A percentile compares a stretch with the other conserved stretches of the same genome.
phyloP scores from a whole-genome alignment of 1,284 basidiomycete species.

The Golubevia pallescens region DNA sequence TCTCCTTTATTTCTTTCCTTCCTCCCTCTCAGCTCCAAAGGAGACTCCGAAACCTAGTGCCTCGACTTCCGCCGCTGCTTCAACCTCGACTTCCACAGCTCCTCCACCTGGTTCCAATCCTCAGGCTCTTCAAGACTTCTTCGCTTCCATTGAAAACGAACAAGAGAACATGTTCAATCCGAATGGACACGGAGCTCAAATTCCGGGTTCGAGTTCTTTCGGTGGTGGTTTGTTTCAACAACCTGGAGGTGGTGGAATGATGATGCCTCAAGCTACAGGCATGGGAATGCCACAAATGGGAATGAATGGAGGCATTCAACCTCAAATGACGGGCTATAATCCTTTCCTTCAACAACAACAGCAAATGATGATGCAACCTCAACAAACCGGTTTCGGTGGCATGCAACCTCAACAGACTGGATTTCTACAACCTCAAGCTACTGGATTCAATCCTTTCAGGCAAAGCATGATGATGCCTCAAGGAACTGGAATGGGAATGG shows the following conservation, averaged over 20 bases:
- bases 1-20: too few species aligned
- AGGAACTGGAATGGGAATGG: constrained; percentile 2
- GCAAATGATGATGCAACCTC: constrained; percentile 67
- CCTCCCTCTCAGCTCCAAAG: too few species aligned
- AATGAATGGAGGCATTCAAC: constrained; percentile 36
- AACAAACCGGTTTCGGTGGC: constrained; percentile 39
- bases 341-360: constrained; percentile 55
- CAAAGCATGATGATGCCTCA: constrained; percentile 38
- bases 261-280: constrained; percentile 24
- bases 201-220: constrained; percentile 13
- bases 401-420: constrained; percentile 72
- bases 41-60: constrained; percentile 42
- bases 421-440: constrained; percentile 74
- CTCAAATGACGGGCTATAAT: constrained; percentile 66
- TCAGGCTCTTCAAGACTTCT: constrained; percentile 80
- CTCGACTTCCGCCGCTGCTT: constrained; percentile 13
- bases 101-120: constrained; percentile 29
- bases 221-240: constrained; percentile 67
- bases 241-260: constrained; percentile 31
- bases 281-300: constrained; percentile 15
- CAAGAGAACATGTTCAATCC: constrained; percentile 78
- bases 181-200: constrained; percentile 69
- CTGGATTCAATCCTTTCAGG: constrained; percentile 78
- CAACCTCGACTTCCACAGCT: constrained; percentile 10
- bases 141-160: constrained; percentile 84